Conservation (phyloP, 2,329 filamentous ascomycete species). For the Epichloe uncinata region DNA sequence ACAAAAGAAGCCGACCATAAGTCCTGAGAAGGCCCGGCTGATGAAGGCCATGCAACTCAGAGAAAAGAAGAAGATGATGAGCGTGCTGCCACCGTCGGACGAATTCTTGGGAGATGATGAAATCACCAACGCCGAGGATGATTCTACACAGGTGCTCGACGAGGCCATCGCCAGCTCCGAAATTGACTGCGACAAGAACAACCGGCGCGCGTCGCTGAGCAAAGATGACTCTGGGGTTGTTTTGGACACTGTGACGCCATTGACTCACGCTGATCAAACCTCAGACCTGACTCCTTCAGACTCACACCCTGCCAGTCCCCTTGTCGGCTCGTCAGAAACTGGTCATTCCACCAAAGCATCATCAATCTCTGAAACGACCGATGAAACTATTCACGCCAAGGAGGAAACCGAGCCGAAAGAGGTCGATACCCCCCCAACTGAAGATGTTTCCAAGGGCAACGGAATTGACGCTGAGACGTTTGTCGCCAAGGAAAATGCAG, state of each 20-base stretch:
- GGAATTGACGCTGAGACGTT: background rate
- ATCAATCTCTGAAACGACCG: conserved; percentile 49
- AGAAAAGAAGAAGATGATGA: conserved; percentile 55
- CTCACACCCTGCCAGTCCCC: conserved; percentile 44
- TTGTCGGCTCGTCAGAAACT: conserved; percentile 38
- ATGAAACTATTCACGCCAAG: conserved; percentile 39
- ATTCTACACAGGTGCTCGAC: conserved; percentile 5
- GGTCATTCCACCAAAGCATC: conserved; percentile 50
- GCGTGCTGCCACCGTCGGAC: conserved; percentile 1
- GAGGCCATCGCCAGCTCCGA: conserved; percentile 13
- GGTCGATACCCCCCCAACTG: conserved; percentile 1
- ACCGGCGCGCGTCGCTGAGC: conserved; percentile 22
- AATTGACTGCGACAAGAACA: conserved; percentile 16
- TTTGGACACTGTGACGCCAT: conserved; percentile 30
- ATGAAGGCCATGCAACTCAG: conserved; percentile 90
- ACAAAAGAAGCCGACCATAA: conserved; percentile 42
- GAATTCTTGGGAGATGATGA: conserved; percentile 3
- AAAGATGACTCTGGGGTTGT: conserved; percentile 44
- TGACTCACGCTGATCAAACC: conserved; percentile 30
- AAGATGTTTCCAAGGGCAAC: background rate
- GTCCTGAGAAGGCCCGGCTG: conserved; percentile 78
- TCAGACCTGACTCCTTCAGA: conserved; percentile 38
- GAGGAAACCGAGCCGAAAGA: conserved; percentile 10
- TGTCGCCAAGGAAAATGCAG: background rate
- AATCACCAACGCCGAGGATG: conserved; percentile 8